phyloP scores from a whole-genome alignment of 2,329 filamentous ascomycete species.

The Atkinsonella texensis region DNA sequence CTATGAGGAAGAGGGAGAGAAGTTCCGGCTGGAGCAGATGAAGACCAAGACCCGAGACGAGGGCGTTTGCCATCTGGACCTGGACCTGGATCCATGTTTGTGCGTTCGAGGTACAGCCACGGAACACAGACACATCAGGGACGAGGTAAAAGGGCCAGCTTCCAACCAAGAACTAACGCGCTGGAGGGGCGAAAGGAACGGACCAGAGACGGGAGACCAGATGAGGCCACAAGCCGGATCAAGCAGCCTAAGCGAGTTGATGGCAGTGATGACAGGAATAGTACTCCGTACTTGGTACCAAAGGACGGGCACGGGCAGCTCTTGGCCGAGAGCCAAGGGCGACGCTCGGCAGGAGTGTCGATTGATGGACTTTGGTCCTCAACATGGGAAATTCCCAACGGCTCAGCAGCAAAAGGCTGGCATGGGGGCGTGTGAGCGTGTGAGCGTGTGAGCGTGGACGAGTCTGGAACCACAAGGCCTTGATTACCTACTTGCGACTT shows the following conservation, averaged over 20 bases:
- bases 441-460: constrained; percentile 1
- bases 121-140: constrained; percentile 23
- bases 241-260: too few species aligned
- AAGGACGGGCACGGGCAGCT: neutral
- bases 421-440: constrained; percentile 14
- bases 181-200: constrained; percentile 11
- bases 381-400: constrained; percentile 12
- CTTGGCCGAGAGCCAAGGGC: constrained; percentile 14
- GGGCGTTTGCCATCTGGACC: constrained; percentile 47
- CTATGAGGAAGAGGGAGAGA: constrained; percentile 34
- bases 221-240: too few species aligned
- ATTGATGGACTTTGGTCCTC: constrained; percentile 17
- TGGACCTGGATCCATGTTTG: constrained; percentile 48
- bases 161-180: constrained; percentile 17
- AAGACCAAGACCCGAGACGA: constrained; percentile 40
- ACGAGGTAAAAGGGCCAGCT: constrained; percentile 20
- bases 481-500: neutral
- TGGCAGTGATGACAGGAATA: neutral
- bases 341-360: constrained; percentile 14
- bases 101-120: constrained; percentile 22
- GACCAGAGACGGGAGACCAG: constrained; percentile 6
- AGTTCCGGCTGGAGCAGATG: constrained; percentile 33
- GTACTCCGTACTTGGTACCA: neutral
- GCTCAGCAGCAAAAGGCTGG: constrained; percentile 8
- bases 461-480: neutral